Conservation (phyloP, 2,329 filamentous ascomycete species). For the Cladosporium halotolerans region DNA sequence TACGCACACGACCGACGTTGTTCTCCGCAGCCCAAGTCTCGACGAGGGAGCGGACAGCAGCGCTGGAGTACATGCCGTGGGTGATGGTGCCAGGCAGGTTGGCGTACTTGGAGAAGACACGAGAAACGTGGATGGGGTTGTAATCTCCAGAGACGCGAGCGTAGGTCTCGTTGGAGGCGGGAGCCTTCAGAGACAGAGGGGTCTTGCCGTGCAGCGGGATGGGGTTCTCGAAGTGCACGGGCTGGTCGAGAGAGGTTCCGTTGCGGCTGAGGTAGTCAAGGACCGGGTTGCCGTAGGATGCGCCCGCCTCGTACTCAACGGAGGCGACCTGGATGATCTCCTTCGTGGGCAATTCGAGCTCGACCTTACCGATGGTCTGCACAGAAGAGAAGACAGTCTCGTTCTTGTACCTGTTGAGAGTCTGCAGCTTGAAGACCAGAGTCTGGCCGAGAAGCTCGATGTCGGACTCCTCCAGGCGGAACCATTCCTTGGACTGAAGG, state of each 20-base stretch:
- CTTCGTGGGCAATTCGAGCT: constrained; percentile 92
- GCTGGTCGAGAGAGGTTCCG: constrained; percentile 88
- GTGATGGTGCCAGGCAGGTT: constrained; percentile 95
- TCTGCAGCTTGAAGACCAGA: constrained; percentile 91
- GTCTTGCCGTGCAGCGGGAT: constrained; percentile 93
- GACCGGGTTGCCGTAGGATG: constrained; percentile 92
- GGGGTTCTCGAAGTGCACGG: constrained; percentile 92
- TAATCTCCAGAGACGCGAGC: constrained; percentile 96
- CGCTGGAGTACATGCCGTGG: constrained; percentile 98
- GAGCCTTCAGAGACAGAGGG: constrained; percentile 79
- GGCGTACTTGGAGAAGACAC: constrained; percentile 92
- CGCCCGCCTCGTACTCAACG: constrained; percentile 87
- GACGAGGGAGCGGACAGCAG: constrained; percentile 87
- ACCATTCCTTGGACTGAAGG: constrained; percentile 96
- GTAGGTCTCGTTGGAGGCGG: constrained; percentile 95
- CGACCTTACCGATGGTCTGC: constrained; percentile 84
- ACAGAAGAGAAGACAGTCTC: constrained; percentile 85
- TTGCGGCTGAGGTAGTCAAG: constrained; percentile 92
- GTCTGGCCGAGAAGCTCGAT: constrained; percentile 88
- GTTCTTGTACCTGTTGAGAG: constrained; percentile 89
- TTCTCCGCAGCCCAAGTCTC: constrained; percentile 99
- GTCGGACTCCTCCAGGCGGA: constrained; percentile 76
- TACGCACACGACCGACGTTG: constrained; percentile 92
- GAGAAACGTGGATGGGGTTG: constrained; percentile 97
- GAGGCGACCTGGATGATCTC: constrained; percentile 96